phyloP scores from a whole-genome alignment of 1,284 basidiomycete genomes.

The Agroathelia rolfsii region DNA sequence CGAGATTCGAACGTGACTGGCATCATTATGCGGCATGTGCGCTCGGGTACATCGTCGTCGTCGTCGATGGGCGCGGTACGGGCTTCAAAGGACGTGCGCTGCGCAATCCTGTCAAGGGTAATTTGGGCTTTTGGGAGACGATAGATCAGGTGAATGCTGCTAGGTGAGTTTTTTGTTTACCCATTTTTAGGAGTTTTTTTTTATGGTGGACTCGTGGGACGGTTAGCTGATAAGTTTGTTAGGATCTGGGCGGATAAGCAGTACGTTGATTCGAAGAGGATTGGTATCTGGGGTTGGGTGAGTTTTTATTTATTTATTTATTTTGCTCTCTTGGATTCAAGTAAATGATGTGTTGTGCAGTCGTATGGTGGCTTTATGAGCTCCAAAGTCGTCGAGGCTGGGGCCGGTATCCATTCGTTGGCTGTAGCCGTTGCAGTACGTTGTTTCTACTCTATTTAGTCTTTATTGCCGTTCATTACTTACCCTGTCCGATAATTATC shows the following conservation, averaged over 20 bases:
- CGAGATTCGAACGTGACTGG: conserved; percentile 70
- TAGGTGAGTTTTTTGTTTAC: conserved; percentile 35
- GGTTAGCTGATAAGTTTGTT: conserved; percentile 4
- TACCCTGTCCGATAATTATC: not conserved
- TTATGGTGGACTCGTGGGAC: conserved; percentile 8
- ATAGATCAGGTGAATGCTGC: conserved; percentile 84
- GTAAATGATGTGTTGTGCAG: conserved; percentile 28
- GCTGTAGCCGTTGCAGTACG: conserved; percentile 84
- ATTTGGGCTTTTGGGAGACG: conserved; percentile 82
- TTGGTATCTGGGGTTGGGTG: conserved; percentile 96
- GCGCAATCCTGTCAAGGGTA: conserved; percentile 75
- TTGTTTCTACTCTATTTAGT: conserved; percentile 13
- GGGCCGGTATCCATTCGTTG: conserved; percentile 77
- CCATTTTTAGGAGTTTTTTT: conserved; percentile 7
- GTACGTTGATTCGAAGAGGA: conserved; percentile 72
- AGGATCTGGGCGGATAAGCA: conserved; percentile 69
- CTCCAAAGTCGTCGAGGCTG: conserved; percentile 81
- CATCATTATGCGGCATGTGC: conserved; percentile 78
- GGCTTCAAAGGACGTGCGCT: conserved; percentile 80
- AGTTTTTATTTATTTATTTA: conserved; percentile 19
- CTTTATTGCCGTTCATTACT: conserved; percentile 1
- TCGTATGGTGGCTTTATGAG: conserved; percentile 93
- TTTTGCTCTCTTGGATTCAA: not conserved
- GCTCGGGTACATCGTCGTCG: conserved; percentile 79
- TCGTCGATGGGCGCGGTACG: conserved; percentile 90